Evolutionary conservation across 345 rosid genomes (phyloP), one percentile per base, ranked within the genome.

Genomic region (Bruguiera parviflora): DNA sequence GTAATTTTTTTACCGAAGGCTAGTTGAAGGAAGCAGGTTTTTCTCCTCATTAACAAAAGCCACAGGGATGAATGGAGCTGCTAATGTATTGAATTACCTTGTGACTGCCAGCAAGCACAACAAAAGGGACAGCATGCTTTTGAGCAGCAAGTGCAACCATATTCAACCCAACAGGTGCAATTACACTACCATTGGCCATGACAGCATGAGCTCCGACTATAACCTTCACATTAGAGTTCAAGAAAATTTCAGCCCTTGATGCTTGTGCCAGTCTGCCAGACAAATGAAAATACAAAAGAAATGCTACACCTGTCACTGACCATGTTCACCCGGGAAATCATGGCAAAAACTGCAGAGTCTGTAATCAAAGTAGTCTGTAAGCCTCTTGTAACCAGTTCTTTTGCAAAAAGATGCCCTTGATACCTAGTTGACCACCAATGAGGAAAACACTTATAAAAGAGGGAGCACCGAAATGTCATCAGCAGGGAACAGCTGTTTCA

Each of bases 201-300:
- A 96, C 97, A 65, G 92, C 98, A 77, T 92, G 98, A 72, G 99
- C 97, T 79, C 98, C 99, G 70, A 96, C 94, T 58, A 92, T 96
- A 77, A 96, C 99, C 98, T 92, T 75, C 66, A 58, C 32, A 66
- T 58, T 53, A 53, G 51, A 80, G 53, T 72, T 75, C 76, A 64
- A 28, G 63, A 27, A 7, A 55, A 22, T 22, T 22, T 22, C 16
- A 43, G 49, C 18, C 49, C 49, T 22, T 55, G 59, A 55, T 10
- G 16, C 59, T 55, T 27, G 16, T n/a, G 20, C 49, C 39, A 60
- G 4, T 20, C 59, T n/a, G 20, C 53, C 39, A 60, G 6, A 25
- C 65, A n/a, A 56, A 24, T 43, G 53, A 56, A 24, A 57, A 22
- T 46, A 35, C 55, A 64, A 70, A 31, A 25, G 10, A 32, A 72